These are phyloP conservation scores for Ophioceras dolichostomum DNA, from an alignment of 2,329 filamentous ascomycete species.

Conservation along the genomic window DNA sequence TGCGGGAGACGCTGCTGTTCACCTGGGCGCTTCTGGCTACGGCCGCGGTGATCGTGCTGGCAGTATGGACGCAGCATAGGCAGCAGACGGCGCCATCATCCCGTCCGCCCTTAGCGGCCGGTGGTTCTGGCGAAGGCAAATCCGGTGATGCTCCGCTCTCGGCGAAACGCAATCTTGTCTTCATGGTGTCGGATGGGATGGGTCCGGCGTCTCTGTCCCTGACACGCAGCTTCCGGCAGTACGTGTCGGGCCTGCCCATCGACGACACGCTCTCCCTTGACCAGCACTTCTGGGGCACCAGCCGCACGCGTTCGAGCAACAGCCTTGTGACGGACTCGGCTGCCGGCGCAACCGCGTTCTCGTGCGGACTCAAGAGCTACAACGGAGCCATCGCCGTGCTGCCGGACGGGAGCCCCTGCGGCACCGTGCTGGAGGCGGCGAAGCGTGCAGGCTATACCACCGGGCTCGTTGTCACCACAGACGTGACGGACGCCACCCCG, in stretches of 20 bases:
- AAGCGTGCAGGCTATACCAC: slow-evolving; percentile 87
- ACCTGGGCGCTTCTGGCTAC: slow-evolving; percentile 76
- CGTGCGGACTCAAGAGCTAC: slow-evolving; percentile 86
- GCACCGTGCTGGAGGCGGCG: slow-evolving; percentile 85
- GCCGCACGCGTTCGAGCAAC: slow-evolving; percentile 71
- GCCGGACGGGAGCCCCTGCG: slow-evolving; percentile 76
- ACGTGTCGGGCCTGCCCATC: slow-evolving; percentile 57
- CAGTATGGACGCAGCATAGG: slow-evolving; percentile 65
- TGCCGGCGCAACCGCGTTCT: slow-evolving; percentile 94
- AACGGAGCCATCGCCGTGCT: slow-evolving; percentile 90
- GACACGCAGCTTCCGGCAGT: slow-evolving; percentile 78
- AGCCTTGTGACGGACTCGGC: slow-evolving; percentile 90
- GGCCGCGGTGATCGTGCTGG: slow-evolving; percentile 63
- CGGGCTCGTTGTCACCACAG: slow-evolving; percentile 86
- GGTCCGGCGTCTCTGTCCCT: slow-evolving; percentile 81
- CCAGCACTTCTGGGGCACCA: slow-evolving; percentile 80
- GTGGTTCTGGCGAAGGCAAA: no score
- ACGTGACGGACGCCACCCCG: slow-evolving; percentile 90
- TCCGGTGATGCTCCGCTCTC: slow-evolving; percentile 17
- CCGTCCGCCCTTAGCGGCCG: no score
- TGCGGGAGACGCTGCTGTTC: slow-evolving; percentile 65
- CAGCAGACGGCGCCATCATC: slow-evolving; percentile 39
- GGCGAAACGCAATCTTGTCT: slow-evolving; percentile 85
- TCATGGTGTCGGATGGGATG: slow-evolving; percentile 99
- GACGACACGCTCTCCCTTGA: slow-evolving; percentile 72